Evolutionary conservation across 1,284 basidiomycete species (phyloP), one percentile per base, ranked within the genome.

Genomic region (Leccinum variabile): DNA sequence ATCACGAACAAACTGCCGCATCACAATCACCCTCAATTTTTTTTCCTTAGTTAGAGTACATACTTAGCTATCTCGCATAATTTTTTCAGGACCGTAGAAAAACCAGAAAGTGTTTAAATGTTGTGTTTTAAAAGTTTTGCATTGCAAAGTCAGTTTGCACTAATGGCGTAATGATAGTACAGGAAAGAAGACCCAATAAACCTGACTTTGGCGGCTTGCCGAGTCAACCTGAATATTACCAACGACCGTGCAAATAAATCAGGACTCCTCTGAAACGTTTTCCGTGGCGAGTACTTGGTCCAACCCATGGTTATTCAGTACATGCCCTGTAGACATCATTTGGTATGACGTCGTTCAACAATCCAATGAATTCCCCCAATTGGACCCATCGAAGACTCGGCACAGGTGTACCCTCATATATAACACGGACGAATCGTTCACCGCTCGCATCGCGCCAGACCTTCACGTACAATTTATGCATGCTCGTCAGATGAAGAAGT

Each of bases 371-470:
- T 1, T 69, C 66, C 11, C 72, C 74, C 22, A 83, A 62, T 3
- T 60, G 63, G 0, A 77, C 62, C 82, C 82, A 83, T 50, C 71
- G 73, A 39, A 83, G 68, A 5, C 69, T 70, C 11, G 63, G 63
- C 11, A 82, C 77, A 1, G 77, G 76, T 1, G 76, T 77, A 3
- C 82, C 83, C 65, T 82, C 82, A 57, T 82, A 77, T 52, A 83
- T 63, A 22, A 82, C 76, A 9, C 82, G 77, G n/a, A 84, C 80
- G 59, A 79, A 83, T 16, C 64, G 65, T 16, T 60, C 60, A 7
- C 66, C 67, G 2, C 39, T 59, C 14, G 66, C 30, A 32, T 63
- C 64, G 37, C 73, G 70, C 82, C 83, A 82, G n/a, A 82, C 78
- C 81, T 83, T 44, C 3, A 28, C 6, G 8, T 50, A 62, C 5